phyloP scores from a whole-genome alignment of 1,139 yeast species.

The Geotrichum histeridarum region DNA sequence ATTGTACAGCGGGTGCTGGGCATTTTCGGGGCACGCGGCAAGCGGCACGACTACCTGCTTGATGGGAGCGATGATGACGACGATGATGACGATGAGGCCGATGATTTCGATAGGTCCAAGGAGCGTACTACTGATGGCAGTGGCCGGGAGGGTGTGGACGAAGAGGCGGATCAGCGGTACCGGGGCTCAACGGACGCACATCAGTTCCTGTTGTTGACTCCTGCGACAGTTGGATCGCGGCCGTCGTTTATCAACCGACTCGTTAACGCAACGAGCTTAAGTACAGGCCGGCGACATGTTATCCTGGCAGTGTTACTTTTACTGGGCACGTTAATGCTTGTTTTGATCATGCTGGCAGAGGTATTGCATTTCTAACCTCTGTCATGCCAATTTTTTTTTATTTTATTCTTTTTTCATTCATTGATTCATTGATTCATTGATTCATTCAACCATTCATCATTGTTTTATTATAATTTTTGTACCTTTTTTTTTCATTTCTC shows the following conservation, averaged over 20 bases:
- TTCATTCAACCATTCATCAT: too few relatives aligned
- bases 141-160: background rate
- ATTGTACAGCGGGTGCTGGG: background rate
- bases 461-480: too few relatives aligned
- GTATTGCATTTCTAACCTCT: background rate
- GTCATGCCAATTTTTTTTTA: background rate
- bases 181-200: too few relatives aligned
- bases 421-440: background rate
- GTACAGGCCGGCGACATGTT: background rate
- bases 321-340: background rate
- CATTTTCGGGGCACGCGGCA: background rate
- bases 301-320: background rate
- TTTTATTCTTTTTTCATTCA: background rate
- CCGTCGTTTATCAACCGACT: too few relatives aligned
- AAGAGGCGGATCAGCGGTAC: background rate
- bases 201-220: too few relatives aligned
- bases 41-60: background rate
- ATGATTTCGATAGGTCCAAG: background rate
- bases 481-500: background rate
- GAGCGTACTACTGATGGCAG: background rate
- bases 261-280: background rate
- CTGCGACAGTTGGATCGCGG: too few relatives aligned
- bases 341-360: background rate
- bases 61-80: conserved; percentile 2
- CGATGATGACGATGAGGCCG: background rate